Evolutionary conservation across 2,329 filamentous ascomycete genomes (phyloP), one percentile per base, ranked within the genome.

Genomic region (Fusarium continuum): DNA sequence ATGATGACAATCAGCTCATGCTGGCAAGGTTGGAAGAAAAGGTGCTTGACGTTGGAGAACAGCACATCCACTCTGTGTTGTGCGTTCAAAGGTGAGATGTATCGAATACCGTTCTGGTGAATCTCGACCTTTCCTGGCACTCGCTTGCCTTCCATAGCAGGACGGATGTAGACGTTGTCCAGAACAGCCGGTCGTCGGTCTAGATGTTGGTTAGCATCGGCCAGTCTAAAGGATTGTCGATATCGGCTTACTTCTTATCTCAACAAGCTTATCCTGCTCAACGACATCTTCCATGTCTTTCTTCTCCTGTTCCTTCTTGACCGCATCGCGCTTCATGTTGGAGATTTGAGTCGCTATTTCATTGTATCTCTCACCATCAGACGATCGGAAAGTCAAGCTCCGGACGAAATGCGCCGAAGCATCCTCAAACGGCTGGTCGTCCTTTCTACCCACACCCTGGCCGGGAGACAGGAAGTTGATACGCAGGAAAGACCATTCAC

Each of bases 201-300:
- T 93, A 58, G 41, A n/a, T 43, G n/a, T 34, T 32, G 28, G 73
- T 85, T 78, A 87, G 80, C 51, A 61, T 56, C 34, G 9, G 28
- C 13, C 36, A 19, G 20, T 19, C 16, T 6, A 5, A 5, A 17
- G 3, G 17, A 17, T 20, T 13, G 7, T 14, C 7, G 14, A 17
- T 14, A 23, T 64, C 10, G 14, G 81, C 88, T 81, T 82, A 92
- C 91, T 97, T 82, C 95, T 86, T 68, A 98, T 93, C 74, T 97
- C 93, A 68, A 96, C 83, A 47, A 99, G 87, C 81, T 99, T 99
- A 75, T 99, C 95, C 77, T 99, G 95, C 78, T 98, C 95, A 6
- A 99, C 93, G 19, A 99, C 95, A 77, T 99, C 95, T 75, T 99
- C 95, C 91, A 99, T 91, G 70, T 99, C 94, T 80, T 99, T 99